Conservation (phyloP, 148 eudicot genomes). For the Cornus suecica region DNA sequence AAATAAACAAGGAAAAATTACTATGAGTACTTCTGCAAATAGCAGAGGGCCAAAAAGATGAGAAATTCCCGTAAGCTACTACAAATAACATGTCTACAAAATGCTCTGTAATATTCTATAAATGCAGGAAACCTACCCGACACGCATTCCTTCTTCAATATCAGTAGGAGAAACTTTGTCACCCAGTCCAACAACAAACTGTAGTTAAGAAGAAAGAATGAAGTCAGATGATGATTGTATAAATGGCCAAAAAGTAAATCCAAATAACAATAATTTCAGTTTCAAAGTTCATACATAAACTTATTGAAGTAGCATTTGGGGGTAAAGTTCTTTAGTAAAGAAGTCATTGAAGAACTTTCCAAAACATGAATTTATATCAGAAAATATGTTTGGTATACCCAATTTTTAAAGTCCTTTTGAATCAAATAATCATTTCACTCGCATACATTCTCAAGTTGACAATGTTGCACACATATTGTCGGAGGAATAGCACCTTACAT, state of each 20-base stretch:
- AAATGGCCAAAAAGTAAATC: not conserved
- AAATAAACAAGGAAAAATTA: not conserved
- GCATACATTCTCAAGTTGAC: too few species aligned
- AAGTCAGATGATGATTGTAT: slow-evolving; percentile 15
- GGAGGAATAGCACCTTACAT: too few species aligned
- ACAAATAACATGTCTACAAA: not conserved
- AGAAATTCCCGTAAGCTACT: not conserved
- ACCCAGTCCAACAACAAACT: slow-evolving; percentile 99
- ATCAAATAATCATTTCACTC: too few species aligned
- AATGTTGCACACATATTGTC: too few species aligned
- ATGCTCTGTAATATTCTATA: not conserved
- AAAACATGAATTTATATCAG: too few species aligned
- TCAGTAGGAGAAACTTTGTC: slow-evolving; percentile 99
- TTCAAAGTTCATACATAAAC: not conserved
- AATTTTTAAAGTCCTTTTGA: too few species aligned
- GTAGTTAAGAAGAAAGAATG: slow-evolving; percentile 22
- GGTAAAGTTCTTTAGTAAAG: too few species aligned
- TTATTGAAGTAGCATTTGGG: too few species aligned
- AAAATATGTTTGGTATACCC: too few species aligned
- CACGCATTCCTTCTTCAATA: slow-evolving; percentile 99
- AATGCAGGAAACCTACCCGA: slow-evolving; percentile 58
- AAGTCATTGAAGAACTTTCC: too few species aligned
- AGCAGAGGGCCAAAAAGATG: not conserved
- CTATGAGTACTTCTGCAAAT: not conserved
- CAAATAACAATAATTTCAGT: not conserved